phyloP scores from a whole-genome alignment of 768 basidiomycete genomes.

The Lyophyllum semitale region DNA sequence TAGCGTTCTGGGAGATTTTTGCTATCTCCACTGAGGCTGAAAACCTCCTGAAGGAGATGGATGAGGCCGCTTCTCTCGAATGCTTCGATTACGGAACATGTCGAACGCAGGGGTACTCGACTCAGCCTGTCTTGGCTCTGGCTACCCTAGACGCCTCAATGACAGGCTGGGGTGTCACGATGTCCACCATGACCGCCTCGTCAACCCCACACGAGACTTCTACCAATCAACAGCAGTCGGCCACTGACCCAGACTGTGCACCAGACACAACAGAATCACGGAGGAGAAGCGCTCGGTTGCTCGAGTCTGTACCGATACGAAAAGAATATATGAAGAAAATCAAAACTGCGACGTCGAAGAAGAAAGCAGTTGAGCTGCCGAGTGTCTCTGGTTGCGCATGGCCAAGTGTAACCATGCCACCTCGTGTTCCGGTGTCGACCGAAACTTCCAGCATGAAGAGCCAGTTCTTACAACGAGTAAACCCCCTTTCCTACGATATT shows the following conservation, averaged over 20 bases:
- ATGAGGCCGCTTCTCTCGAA: background rate
- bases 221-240: too few relatives aligned
- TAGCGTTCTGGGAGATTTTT: slow-evolving; percentile 12
- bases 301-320: too few relatives aligned
- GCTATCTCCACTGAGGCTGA: background rate
- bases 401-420: background rate
- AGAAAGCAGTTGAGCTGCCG: background rate
- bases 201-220: too few relatives aligned
- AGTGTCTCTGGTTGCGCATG: background rate
- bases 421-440: background rate
- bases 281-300: too few relatives aligned
- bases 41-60: background rate
- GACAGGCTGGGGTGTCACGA: background rate
- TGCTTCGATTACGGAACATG: background rate
- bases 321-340: too few relatives aligned
- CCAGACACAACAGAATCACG: too few relatives aligned
- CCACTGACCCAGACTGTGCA: too few relatives aligned
- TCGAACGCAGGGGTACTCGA: background rate
- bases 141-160: background rate
- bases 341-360: too few relatives aligned
- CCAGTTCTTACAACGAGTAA: background rate
- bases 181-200: too few relatives aligned
- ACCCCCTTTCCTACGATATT: background rate
- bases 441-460: background rate
- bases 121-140: background rate